Evolutionary conservation across 169 alveolate species (phyloP), one percentile per base, ranked within the genome.

Genomic region (Amoebophrya sp.): DNA sequence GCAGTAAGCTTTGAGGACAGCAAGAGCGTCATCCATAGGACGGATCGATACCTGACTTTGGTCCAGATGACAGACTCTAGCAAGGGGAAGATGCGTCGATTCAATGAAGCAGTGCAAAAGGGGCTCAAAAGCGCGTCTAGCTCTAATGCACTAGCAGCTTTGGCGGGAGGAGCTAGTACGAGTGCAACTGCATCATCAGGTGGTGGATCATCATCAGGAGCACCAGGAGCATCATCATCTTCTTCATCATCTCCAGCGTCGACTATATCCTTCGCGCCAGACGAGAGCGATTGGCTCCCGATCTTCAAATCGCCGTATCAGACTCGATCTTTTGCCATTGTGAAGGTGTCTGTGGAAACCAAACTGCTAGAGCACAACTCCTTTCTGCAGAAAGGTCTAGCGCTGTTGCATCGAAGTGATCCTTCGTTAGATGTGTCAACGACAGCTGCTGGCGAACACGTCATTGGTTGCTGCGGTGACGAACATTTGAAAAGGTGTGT

Each of bases 381-480:
- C 26, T 65, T 65, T 65, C 26, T 65, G 83, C 33, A 65, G 83
- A 29, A 36, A 10, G 83, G 83, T 26, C 83, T 65, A 10, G 83
- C 83, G 38, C 33, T 65, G 83, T 26, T 65, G 83, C 83, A 65
- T 18, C 83, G 83, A 1, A 26, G 38, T 6, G 83, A 65, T 36
- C 83, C 83, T 6, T 26, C 39, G 38, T 36, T 65, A 36, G 83
- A 65, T 36, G 83, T 65, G 83, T 29, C 83, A 10, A 65, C 83
- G 33, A 1, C 33, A 10, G 12, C 83, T 36, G 2, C 83, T 36
- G 83, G 83, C 36, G 83, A 65, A 18, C 2, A 65, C 83, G 83
- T 65, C 10, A 65, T 65, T 26, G 83, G 83, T 29, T 65, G 83
- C n/a, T 65, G 83, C 83, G 83, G 83, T 36, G 83, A 65, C 83